Evolutionary conservation across 2,329 filamentous ascomycete species (phyloP), one percentile per base, ranked within the genome.

Genomic region (Fusarium luffae): DNA sequence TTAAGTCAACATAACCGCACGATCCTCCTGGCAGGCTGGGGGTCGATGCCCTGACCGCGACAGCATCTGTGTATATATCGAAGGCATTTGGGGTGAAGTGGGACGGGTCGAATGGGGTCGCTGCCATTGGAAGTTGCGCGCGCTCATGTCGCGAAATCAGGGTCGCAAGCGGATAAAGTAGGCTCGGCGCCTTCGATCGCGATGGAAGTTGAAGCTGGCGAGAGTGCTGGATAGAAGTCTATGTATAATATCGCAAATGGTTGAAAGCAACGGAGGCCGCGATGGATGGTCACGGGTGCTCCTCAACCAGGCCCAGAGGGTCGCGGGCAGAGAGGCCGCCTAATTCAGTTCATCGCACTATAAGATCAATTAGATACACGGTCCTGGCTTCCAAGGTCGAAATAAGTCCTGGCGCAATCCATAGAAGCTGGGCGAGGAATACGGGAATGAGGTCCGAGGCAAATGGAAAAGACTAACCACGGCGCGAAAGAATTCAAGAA

Each of bases 1-100:
- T 83, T 59, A 88, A 74, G 72, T 89, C 86, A 62, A 87, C 83
- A 74, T 83, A 89, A 76, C 89, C 88, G 80, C 87, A 89, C 49
- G 80, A 81, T 54, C 87, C 87, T 60, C 80, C 79, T 4, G 87
- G 86, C 12, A 88, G 81, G 60, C 72, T 64, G 58, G 79, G 70
- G 54, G 68, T 75, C 68, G 60, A 56, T 37, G 64, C 69, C 47
- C 69, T 68, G 49, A 78, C 51, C 32, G 76, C 61, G 34, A 76
- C 72, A 69, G 80, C 80, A 78, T 88, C 86, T 73, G 80, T 84
- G 74, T 86, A 86, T 54, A 88, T 86, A 70, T 87, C 83, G 79
- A 88, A 88, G 66, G 85, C 83, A 61, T 83, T 82, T 67, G 77
- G 78, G 71, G 79, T 79, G 71, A 81, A 76, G 37, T 81, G 78